Conservation (phyloP, 169 alveolate genomes). For the Cryptosporidium tyzzeri region DNA sequence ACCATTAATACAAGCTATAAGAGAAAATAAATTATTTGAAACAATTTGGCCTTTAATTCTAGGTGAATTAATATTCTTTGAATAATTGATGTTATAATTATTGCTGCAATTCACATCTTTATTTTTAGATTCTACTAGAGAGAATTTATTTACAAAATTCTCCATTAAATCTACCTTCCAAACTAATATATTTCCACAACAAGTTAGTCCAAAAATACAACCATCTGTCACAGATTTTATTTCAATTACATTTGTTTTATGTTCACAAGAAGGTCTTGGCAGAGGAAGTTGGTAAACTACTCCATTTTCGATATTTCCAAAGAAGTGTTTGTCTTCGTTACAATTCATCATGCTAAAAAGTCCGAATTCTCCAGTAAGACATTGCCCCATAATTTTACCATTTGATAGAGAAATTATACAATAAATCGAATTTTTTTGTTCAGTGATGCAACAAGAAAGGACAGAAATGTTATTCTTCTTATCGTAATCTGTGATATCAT, state of each 20-base stretch:
- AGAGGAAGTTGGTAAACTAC: constrained; percentile 60
- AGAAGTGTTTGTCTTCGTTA: constrained; percentile 55
- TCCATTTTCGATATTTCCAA: constrained; percentile 72
- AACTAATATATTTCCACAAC: constrained; percentile 41
- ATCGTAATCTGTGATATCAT: constrained; percentile 18
- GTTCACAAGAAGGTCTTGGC: constrained; percentile 3
- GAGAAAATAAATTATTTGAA: constrained; percentile 29
- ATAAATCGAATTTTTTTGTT: constrained; percentile 50
- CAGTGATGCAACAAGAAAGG: constrained; percentile 51
- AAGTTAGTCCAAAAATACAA: constrained; percentile 66
- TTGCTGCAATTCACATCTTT: neutral
- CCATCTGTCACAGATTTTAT: constrained; percentile 61
- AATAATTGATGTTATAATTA: neutral
- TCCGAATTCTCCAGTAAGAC: constrained; percentile 74
- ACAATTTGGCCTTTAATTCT: constrained; percentile 7
- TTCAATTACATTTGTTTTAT: constrained; percentile 25
- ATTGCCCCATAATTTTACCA: constrained; percentile 63
- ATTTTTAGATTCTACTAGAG: neutral
- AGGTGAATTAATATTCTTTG: neutral
- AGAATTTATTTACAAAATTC: constrained; percentile 1
- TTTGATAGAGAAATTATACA: constrained; percentile 67
- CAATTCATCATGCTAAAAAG: constrained; percentile 38
- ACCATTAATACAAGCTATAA: constrained; percentile 45
- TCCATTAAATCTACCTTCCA: constrained; percentile 69
- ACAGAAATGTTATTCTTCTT: constrained; percentile 26